Evolutionary conservation across 2,329 filamentous ascomycete species (phyloP), one percentile per base, ranked within the genome.

Genomic region (Chrysoporthe cubensis): DNA sequence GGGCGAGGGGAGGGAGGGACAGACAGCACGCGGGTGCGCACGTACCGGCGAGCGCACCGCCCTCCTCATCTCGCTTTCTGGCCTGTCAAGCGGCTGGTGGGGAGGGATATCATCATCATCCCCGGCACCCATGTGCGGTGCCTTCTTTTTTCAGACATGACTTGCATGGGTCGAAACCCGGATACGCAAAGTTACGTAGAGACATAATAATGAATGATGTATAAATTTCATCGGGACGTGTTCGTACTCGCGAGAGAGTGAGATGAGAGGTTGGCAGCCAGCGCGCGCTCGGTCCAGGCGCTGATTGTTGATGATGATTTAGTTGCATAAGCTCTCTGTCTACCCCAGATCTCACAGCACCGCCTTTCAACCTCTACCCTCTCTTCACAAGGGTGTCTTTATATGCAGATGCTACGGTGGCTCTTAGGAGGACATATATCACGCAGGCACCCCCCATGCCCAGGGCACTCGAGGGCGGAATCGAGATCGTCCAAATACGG

Each of bases 161-260:
- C 42, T 62, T 59, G 57, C 64, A 50, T 56, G 56, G 57, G 66
- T 67, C n/a, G 64, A 67, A 67, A 71, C 66, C 44, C 65, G 66
- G 67, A 66, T 61, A 70, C 67, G 70, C 72, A 70, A 67, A 68
- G 64, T 72, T 68, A 73, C 75, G 76, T 79, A 78, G 73, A 69
- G 60, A 78, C 74, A 78, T 61, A 75, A 77, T 77, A 77, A 75
- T 79, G 77, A 78, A 75, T 77, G 78, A 59, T 42, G 63, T 48
- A n/a, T 57, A 58, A 63, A 63, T 16, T 42, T 11, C 44, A 62
- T 34, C 21, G 50, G 0, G 32, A n/a, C n/a, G 34, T 21, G 44
- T 44, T 11, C 48, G 60, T 42, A 26, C 26, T 26, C 26, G 26
- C 26, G 26, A 26, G 34, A 11, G 32, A 9, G 54, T 57, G 54